Base-by-base conservation (phyloP, 306 rosid genomes). In the Crotalaria pallida region DNA sequence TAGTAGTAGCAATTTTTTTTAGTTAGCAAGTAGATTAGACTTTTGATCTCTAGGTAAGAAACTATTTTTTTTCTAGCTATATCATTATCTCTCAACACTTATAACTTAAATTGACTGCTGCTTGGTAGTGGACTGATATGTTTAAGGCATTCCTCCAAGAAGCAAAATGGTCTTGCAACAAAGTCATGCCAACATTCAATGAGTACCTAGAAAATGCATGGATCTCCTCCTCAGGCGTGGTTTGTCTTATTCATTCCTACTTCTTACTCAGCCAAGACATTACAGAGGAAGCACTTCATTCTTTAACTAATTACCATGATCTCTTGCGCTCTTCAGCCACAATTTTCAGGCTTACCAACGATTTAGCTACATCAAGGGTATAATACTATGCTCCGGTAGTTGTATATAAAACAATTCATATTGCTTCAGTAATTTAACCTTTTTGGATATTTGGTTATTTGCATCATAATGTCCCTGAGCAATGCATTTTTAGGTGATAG, bases 41-140 rank as follows among this genome's bases (percentile, higher is more conserved):
- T n/a, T n/a, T n/a, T n/a, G n/a, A n/a, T n/a, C n/a, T n/a, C n/a
- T n/a, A n/a, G n/a, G n/a, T n/a, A n/a, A n/a, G n/a, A n/a, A n/a
- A n/a, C 10, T 33, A 33, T 7, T 33, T 33, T 1, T 10, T n/a
- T n/a, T n/a, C n/a, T n/a, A n/a, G n/a, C n/a, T n/a, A n/a, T n/a
- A n/a, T n/a, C n/a, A n/a, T n/a, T n/a, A n/a, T 33, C 10, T 36
- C 8, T 2, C 9, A n/a, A 9, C 44, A 10, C 45, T 40, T 2
- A 40, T 2, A 40, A 10, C 0, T 2, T 40, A 40, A 40, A 3
- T 67, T 3, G 7, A 0, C 11, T 17, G 23, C 21, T 44, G 3
- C 49, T 13, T 48, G 82, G 89, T 79, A 85, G 89, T 79, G 85
- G 87, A 21, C 29, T 5, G 80, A 82, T 41, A 0, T 82, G 81